Percentiles rank a stretch among this genome's conserved stretches.
Conservation (phyloP, 139 green algal genomes). For the Ostreobium quekettii region DNA sequence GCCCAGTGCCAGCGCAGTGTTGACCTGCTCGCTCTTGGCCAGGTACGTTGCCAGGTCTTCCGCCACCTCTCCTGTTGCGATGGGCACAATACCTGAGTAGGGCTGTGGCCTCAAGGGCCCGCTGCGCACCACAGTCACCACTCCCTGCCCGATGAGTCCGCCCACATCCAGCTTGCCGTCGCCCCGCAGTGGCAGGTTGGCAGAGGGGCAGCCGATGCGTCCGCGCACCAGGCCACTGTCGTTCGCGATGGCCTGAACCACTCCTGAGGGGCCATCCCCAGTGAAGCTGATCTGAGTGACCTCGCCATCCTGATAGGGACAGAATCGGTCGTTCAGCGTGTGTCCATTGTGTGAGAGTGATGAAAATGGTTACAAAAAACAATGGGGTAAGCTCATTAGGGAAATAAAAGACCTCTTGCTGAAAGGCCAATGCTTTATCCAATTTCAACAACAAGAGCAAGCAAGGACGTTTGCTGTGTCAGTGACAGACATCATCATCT, state of each 20-base stretch:
- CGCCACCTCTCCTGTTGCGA: constrained; percentile 54
- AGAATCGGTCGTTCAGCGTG: too few relatives aligned
- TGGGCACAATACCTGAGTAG: constrained; percentile 62
- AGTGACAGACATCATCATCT: too few relatives aligned
- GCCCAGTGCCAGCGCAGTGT: constrained; percentile 74
- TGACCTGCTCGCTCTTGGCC: constrained; percentile 51
- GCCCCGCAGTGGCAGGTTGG: constrained; percentile 63
- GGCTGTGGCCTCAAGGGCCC: constrained; percentile 35
- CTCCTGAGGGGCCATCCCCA: constrained; percentile 61
- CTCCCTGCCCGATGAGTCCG: constrained; percentile 52
- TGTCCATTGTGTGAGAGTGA: too few relatives aligned
- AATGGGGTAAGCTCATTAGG: too few relatives aligned
- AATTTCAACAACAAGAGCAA: too few relatives aligned
- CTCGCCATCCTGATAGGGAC: neutral
- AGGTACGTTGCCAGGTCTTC: constrained; percentile 69
- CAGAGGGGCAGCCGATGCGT: constrained; percentile 44
- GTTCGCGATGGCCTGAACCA: constrained; percentile 43
- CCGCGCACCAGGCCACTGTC: constrained; percentile 8
- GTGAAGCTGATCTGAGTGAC: constrained; percentile 67
- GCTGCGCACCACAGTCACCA: constrained; percentile 71
- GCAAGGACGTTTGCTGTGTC: too few relatives aligned
- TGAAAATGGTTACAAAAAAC: too few relatives aligned
- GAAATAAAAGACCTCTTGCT: too few relatives aligned
- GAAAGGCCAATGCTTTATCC: too few relatives aligned
- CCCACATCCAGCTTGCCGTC: constrained; percentile 82